These are phyloP conservation scores for Boehmeria nivea DNA, from an alignment of 306 rosid species.

Conservation along the genomic window DNA sequence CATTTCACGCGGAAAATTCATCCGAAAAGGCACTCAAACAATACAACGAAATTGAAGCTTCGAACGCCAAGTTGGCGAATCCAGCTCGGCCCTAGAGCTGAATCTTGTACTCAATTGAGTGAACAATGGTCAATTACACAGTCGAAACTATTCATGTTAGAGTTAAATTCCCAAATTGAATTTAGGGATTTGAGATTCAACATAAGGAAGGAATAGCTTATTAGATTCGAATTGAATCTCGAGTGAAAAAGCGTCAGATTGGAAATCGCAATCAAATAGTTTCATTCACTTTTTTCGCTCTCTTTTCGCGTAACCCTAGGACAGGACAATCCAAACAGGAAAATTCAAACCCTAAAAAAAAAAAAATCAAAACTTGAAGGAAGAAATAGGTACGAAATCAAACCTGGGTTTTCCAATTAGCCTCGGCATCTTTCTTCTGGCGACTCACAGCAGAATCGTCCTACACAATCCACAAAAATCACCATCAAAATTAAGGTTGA, in stretches of 20 bases:
- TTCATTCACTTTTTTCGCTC: too few species aligned
- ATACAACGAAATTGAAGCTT: too few species aligned
- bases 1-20: background rate
- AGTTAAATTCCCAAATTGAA: background rate
- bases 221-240: slow-evolving; percentile 6
- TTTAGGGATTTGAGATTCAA: background rate
- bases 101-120: too few species aligned
- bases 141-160: too few species aligned
- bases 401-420: slow-evolving; percentile 90
- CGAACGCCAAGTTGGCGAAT: too few species aligned
- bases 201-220: background rate
- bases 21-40: too few species aligned
- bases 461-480: slow-evolving; percentile 15
- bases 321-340: background rate
- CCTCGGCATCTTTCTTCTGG: slow-evolving; percentile 93
- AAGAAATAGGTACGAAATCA: background rate
- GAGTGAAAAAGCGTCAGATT: background rate
- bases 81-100: too few species aligned
- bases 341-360: background rate
- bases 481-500: background rate
- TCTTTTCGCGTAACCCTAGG: background rate
- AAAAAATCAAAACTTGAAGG: background rate
- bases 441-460: slow-evolving; percentile 91
- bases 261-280: background rate
- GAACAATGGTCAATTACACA: too few species aligned